Evolutionary conservation across 805 yeast genomes (phyloP).

Genomic region (Schizosaccharomyces osmophilus): DNA sequence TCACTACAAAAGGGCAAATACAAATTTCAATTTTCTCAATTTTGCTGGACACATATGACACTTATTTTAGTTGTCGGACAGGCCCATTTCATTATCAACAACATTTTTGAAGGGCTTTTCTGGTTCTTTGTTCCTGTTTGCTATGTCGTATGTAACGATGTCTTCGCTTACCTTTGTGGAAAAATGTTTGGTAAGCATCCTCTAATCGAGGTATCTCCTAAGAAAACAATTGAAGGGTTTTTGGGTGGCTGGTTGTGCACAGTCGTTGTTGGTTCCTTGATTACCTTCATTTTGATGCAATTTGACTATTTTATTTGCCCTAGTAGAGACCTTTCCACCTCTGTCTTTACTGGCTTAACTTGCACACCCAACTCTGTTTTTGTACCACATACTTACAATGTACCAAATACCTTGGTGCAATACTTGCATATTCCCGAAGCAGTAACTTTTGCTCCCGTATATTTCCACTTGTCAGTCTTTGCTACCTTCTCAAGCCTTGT

Average conservation of each 20-base stretch:
- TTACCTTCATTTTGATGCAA: slow-evolving; percentile 38
- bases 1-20: slow-evolving; percentile 72
- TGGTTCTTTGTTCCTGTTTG: slow-evolving; percentile 90
- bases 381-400: slow-evolving; percentile 46
- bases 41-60: slow-evolving; percentile 86
- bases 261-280: slow-evolving; percentile 39
- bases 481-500: slow-evolving; percentile 89
- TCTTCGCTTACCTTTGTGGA: slow-evolving; percentile 90
- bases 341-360: slow-evolving; percentile 33
- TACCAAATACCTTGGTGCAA: slow-evolving; percentile 36
- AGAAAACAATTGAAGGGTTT: slow-evolving; percentile 92
- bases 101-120: slow-evolving; percentile 68
- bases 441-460: slow-evolving; percentile 56
- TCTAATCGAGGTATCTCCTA: slow-evolving; percentile 79
- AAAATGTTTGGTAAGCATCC: slow-evolving; percentile 88
- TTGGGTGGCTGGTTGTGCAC: slow-evolving; percentile 95
- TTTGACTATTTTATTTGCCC: slow-evolving; percentile 74
- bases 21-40: slow-evolving; percentile 79
- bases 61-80: slow-evolving; percentile 73
- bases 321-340: slow-evolving; percentile 28
- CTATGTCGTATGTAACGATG: slow-evolving; percentile 78
- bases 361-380: slow-evolving; percentile 85
- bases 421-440: slow-evolving; percentile 15
- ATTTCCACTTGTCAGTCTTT: slow-evolving; percentile 62
- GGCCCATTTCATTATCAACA: slow-evolving; percentile 75